Base-by-base conservation (phyloP, 2,329 filamentous ascomycete genomes). In the Furcasterigmium furcatum region DNA sequence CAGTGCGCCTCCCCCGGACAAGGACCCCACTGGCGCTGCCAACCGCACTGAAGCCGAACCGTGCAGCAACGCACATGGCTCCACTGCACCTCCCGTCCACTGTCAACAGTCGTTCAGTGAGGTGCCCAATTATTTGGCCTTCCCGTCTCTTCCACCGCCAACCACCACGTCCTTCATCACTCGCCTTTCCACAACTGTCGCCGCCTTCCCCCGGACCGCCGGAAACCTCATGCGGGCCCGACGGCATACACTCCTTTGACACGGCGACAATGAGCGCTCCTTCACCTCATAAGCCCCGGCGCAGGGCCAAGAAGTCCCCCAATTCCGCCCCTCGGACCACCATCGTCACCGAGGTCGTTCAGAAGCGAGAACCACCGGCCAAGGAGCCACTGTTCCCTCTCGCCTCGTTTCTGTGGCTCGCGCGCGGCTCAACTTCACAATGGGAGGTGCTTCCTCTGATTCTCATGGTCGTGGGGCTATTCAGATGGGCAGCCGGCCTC, bases 391-490 rank as follows among this genome's bases (percentile, higher is more conserved):
- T 88, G 4, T 97, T 96, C 60, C 92, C 94, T 34, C 78, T 99
- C 19, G 91, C 90, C 2, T 85, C 91, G n/a, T 92, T 99, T 60
- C 79, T 99, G 42, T 96, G 92, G 89, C 91, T 91, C 42, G 88
- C 91, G 19, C 85, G 91, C 52, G 85, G 85, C 43, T 87, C 87
- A 1, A 75, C 82, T 16, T 95, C 91, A 44, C 87, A 92, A 87
- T 97, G 94, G 92, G 83, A 96, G 58, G 80, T 92, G 5, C 71
- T 99, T 25, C 91, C 94, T 3, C 71, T 95, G 56, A 85, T 96
- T 5, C 73, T 99, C 44, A 96, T 97, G 87, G 80, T 78, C 2
- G 89, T 82, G n/a, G 91, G 91, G 18, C 77, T 99, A 39, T 96
- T 97, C 63, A 79, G 94, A 57, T 97, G 94, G 94, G 86, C 88